Percentiles rank a stretch among this genome's conserved stretches.
phyloP scores from a whole-genome alignment of 345 rosid genomes.

The Camelina sativa region DNA sequence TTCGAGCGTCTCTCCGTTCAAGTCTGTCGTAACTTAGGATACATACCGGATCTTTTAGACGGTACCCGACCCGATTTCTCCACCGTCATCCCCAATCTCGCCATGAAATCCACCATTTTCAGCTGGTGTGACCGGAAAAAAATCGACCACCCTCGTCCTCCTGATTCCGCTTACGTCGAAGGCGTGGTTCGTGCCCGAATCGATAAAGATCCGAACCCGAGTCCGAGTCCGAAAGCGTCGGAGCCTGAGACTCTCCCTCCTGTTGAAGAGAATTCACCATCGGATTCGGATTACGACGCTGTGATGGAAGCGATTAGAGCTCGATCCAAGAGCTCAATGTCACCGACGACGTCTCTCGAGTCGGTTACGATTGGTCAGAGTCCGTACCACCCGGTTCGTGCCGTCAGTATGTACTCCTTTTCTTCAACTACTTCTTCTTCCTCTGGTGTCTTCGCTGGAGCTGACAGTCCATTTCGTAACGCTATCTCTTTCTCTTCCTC shows the following conservation, averaged over 20 bases:
- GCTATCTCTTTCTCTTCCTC: constrained; percentile 41
- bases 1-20: constrained; percentile 77
- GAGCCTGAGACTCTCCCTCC: constrained; percentile 67
- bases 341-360: constrained; percentile 62
- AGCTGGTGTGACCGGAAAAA: constrained; percentile 64
- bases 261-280: constrained; percentile 58
- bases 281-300: constrained; percentile 51
- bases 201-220: constrained; percentile 34
- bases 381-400: constrained; percentile 57
- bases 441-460: constrained; percentile 51
- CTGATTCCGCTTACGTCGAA: constrained; percentile 61
- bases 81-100: constrained; percentile 69
- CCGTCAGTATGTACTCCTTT: constrained; percentile 61
- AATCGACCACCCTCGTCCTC: constrained; percentile 49
- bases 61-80: constrained; percentile 74
- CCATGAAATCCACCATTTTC: constrained; percentile 67
- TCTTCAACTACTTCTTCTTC: constrained; percentile 62
- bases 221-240: constrained; percentile 45
- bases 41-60: constrained; percentile 53
- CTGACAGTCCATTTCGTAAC: constrained; percentile 41
- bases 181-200: constrained; percentile 50
- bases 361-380: constrained; percentile 53
- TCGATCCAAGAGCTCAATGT: constrained; percentile 41
- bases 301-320: constrained; percentile 55
- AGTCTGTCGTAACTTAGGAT: constrained; percentile 62